Evolutionary conservation across 805 yeast species (phyloP), one percentile per base, ranked within the genome.

Genomic region (Grigorovia jiainica): DNA sequence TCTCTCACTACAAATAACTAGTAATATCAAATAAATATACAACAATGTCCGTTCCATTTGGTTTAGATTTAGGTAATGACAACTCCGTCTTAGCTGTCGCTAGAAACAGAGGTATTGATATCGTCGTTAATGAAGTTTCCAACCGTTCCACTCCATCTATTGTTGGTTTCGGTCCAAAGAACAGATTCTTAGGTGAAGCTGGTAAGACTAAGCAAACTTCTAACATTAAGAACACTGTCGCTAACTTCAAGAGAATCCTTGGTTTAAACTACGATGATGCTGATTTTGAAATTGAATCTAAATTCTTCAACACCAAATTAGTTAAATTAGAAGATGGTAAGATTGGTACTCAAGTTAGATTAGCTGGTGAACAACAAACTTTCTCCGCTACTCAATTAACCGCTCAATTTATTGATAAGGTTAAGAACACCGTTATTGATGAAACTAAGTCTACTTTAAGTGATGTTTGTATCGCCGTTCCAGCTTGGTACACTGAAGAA

Each of bases 141-240:
- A 92, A 92, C 82, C 83, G 99, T 69, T 67, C 94, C 53, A 92
- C 99, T 27, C 98, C 99, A 51, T 66, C 84, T 25, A 65, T 86
- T 52, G 92, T 92, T 54, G 97, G 96, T 27, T 92, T 92, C 56
- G 97, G 97, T 54, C 63, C 61, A 51, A 86, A 84, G 70, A 81
- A 77, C 76, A 81, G 99, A 72, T 80, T 77, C 61, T 78, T 92
- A 53, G 99, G 99, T 63, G 99, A 92, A 72, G 59, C 84, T 41
- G 98, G 95, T 60, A 89, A 87, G 76, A 84, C 87, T 53, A 95
- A 92, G 70, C 97, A 92, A 70, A 87, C 89, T 44, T 87, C 97
- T 46, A 92, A 92, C 73, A 73, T 92, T 58, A 92, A 90, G 70
- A 92, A 92, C 76, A 90, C 98, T 20, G 95, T 89, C 47, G 94